These are phyloP conservation scores for Chondrostereum purpureum DNA, from an alignment of 1,284 basidiomycete species.

Conservation along the genomic window DNA sequence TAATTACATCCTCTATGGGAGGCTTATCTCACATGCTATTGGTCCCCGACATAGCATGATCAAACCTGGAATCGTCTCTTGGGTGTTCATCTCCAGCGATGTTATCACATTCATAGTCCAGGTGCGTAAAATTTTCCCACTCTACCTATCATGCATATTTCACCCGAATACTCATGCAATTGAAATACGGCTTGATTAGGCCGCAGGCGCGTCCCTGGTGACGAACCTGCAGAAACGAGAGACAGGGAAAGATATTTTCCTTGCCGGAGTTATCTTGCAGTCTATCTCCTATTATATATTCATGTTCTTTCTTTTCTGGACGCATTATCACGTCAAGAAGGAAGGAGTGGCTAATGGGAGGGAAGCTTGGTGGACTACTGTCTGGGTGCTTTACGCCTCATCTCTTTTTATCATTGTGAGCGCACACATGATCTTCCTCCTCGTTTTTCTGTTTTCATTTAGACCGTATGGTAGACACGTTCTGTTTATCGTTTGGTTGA, in stretches of 20 bases:
- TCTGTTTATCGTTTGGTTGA: conserved; percentile 3
- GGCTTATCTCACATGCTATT: conserved; percentile 17
- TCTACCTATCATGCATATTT: neutral
- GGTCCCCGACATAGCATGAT: conserved; percentile 17
- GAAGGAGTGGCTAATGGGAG: conserved; percentile 6
- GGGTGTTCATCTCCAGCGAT: conserved; percentile 23
- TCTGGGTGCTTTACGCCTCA: conserved; percentile 18
- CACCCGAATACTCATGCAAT: too few relatives aligned
- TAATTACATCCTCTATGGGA: conserved; percentile 25
- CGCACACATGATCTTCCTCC: conserved; percentile 4
- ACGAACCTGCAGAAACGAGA: conserved; percentile 6
- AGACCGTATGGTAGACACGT: conserved; percentile 2
- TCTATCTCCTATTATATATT: conserved; percentile 20
- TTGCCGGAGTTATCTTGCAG: conserved; percentile 20
- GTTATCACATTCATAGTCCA: conserved; percentile 36
- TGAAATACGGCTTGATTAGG: conserved; percentile 6
- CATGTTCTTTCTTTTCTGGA: conserved; percentile 14
- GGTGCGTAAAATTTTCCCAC: conserved; percentile 17
- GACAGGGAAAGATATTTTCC: conserved; percentile 15
- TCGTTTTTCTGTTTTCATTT: neutral
- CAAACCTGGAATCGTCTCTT: conserved; percentile 17
- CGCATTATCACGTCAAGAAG: conserved; percentile 13
- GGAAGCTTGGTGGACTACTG: conserved; percentile 18
- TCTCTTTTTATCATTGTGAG: conserved; percentile 22
- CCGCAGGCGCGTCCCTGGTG: conserved; percentile 10